phyloP scores from a whole-genome alignment of 805 yeast species.

The Zygotorulaspora sp. region DNA sequence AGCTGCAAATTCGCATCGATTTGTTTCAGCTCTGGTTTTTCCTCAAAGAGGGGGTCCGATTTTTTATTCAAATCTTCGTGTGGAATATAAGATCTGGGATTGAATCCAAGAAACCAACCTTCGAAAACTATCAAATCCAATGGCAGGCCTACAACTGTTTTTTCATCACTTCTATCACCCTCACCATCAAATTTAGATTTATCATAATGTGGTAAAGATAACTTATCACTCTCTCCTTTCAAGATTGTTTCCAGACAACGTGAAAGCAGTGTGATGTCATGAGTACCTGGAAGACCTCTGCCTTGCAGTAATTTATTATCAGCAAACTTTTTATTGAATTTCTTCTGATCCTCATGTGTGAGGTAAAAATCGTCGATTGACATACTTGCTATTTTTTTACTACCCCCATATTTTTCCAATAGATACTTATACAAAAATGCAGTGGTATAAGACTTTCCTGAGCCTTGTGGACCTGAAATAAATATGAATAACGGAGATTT shows the following conservation, averaged over 20 bases:
- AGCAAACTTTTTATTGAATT: slow-evolving; percentile 38
- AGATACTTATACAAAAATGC: slow-evolving; percentile 38
- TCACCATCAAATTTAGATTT: slow-evolving; percentile 65
- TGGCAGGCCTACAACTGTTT: slow-evolving; percentile 31
- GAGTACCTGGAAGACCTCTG: slow-evolving; percentile 93
- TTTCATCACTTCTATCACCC: slow-evolving; percentile 62
- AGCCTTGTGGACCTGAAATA: slow-evolving; percentile 72
- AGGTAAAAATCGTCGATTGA: slow-evolving; percentile 88
- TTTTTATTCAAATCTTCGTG: slow-evolving; percentile 22
- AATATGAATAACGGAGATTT: slow-evolving; percentile 48
- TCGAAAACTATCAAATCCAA: slow-evolving; percentile 73
- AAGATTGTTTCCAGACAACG: slow-evolving; percentile 34
- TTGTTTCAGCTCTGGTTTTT: slow-evolving; percentile 31
- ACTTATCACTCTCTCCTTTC: slow-evolving; percentile 27
- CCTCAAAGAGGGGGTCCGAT: slow-evolving; percentile 17
- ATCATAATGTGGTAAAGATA: slow-evolving; percentile 65
- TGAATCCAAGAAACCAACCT: slow-evolving; percentile 92
- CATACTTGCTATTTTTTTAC: slow-evolving; percentile 41
- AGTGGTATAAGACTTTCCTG: slow-evolving; percentile 65
- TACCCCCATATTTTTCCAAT: slow-evolving; percentile 33
- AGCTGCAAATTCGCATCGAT: slow-evolving; percentile 50
- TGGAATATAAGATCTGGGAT: slow-evolving; percentile 40
- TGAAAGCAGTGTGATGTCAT: slow-evolving; percentile 48
- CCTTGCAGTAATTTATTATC: slow-evolving; percentile 61
- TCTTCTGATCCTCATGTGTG: slow-evolving; percentile 55